Evolutionary conservation across 2,329 filamentous ascomycete species (phyloP).

Genomic region (Aspergillus sp.): DNA sequence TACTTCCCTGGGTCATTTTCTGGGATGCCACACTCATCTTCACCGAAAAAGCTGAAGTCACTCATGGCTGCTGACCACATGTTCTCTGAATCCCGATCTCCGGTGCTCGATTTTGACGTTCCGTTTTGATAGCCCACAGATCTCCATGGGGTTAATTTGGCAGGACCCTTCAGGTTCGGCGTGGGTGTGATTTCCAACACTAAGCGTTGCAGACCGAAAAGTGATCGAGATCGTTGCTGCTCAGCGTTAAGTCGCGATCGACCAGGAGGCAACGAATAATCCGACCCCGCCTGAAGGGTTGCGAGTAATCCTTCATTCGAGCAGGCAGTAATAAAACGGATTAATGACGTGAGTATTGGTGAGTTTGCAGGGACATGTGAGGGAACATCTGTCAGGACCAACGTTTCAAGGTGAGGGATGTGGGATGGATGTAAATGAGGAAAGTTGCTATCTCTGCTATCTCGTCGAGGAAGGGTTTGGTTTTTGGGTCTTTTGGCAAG

Average conservation of each 20-base stretch:
- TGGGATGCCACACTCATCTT: slow-evolving; percentile 52
- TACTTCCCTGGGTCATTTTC: slow-evolving; percentile 40
- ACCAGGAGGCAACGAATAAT: slow-evolving; percentile 57
- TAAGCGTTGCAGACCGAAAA: slow-evolving; percentile 53
- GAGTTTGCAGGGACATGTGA: slow-evolving; percentile 37
- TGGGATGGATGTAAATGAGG: slow-evolving; percentile 50
- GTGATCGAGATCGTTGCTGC: slow-evolving; percentile 43
- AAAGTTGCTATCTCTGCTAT: slow-evolving; percentile 21
- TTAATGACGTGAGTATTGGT: slow-evolving; percentile 40
- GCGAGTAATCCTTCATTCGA: slow-evolving; percentile 53
- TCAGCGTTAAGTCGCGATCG: slow-evolving; percentile 46
- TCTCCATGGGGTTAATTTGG: slow-evolving; percentile 30
- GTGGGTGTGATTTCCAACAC: slow-evolving; percentile 50
- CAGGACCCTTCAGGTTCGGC: slow-evolving; percentile 8
- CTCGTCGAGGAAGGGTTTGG: slow-evolving; percentile 22
- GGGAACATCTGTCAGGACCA: slow-evolving; percentile 56
- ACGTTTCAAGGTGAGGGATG: slow-evolving; percentile 49
- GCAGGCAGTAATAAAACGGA: slow-evolving; percentile 53
- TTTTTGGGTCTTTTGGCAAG: slow-evolving; percentile 33
- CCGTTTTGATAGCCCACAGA: slow-evolving; percentile 42
- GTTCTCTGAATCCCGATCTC: slow-evolving; percentile 55
- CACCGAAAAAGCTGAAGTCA: slow-evolving; percentile 59
- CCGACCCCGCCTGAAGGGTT: slow-evolving; percentile 48
- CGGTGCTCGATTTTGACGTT: slow-evolving; percentile 51
- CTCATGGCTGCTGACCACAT: slow-evolving; percentile 56